Percentiles rank a stretch among this genome's conserved stretches.
Evolutionary conservation across 768 basidiomycete species (phyloP).

Genomic region (Postia placenta): DNA sequence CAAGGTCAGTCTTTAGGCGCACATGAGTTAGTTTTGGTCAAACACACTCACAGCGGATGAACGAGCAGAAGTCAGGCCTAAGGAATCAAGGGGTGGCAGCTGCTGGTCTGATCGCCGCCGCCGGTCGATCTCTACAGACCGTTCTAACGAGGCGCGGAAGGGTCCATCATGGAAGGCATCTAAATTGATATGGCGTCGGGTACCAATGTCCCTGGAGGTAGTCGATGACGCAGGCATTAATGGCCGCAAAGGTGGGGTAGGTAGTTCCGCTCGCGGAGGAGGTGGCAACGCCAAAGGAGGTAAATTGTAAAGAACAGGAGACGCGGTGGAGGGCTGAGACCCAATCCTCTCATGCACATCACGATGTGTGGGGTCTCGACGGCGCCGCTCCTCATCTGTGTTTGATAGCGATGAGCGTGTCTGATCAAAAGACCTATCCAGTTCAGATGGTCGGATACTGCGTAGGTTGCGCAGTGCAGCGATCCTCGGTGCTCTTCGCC

Average conservation of each 20-base stretch:
- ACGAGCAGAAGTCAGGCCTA: neutral
- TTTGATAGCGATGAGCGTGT: no score
- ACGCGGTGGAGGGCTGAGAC: neutral
- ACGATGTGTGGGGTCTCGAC: neutral
- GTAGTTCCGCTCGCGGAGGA: neutral
- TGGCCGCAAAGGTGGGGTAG: no score
- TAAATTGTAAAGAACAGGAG: neutral
- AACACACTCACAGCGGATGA: neutral
- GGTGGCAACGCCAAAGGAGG: neutral
- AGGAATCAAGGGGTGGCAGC: neutral
- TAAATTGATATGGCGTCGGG: conserved; percentile 2
- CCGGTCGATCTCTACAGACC: conserved; percentile 12
- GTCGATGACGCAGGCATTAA: no score
- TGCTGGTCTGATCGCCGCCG: neutral
- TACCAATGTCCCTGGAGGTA: no score
- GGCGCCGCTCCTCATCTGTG: neutral
- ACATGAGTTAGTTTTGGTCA: no score
- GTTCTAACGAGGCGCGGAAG: conserved; percentile 21
- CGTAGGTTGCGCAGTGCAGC: neutral
- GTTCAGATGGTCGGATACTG: no score
- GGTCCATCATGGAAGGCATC: conserved; percentile 23
- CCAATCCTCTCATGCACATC: neutral
- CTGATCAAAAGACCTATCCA: no score
- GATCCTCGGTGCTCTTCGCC: neutral
- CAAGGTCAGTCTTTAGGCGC: no score